Evolutionary conservation across 805 yeast species (phyloP).

Genomic region (Yueomyces sinensis): DNA sequence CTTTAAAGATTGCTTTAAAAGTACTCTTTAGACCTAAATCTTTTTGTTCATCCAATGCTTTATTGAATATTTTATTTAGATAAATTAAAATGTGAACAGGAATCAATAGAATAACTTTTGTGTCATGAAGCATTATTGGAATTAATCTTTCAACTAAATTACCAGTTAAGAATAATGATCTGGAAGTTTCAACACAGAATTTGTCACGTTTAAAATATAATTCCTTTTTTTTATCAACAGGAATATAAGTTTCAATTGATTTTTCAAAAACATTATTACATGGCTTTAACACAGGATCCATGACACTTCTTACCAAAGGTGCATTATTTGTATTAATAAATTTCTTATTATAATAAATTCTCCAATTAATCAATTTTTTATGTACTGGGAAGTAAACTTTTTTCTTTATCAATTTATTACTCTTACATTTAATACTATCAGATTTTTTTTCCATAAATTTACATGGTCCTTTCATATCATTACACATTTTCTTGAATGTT

Average conservation of each 20-base stretch:
- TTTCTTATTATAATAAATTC: conserved; percentile 38
- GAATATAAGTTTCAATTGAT: conserved; percentile 31
- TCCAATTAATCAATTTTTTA: conserved; percentile 32
- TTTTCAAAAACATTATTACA: conserved; percentile 40
- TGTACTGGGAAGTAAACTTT: conserved; percentile 36
- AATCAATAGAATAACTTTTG: conserved; percentile 16
- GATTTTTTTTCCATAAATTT: conserved; percentile 29
- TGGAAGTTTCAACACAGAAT: conserved; percentile 43
- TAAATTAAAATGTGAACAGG: conserved; percentile 28
- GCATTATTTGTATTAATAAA: conserved; percentile 47
- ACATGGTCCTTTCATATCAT: conserved; percentile 39
- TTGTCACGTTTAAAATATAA: conserved; percentile 25
- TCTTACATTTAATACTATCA: conserved; percentile 24
- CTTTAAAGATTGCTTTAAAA: conserved; percentile 21
- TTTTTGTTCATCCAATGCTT: conserved; percentile 29
- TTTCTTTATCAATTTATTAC: conserved; percentile 20
- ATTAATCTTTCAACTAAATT: conserved; percentile 28
- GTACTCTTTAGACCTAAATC: conserved; percentile 21
- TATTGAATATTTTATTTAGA: conserved; percentile 27
- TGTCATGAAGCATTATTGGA: conserved; percentile 22
- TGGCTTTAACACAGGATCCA: conserved; percentile 53
- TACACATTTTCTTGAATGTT: conserved; percentile 35
- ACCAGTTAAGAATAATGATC: conserved; percentile 31
- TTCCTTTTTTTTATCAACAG: conserved; percentile 31
- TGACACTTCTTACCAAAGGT: conserved; percentile 45